These are phyloP conservation scores for Aspergillus quadrilineatus DNA, from an alignment of 2,329 filamentous ascomycete genomes.

Conservation along the genomic window DNA sequence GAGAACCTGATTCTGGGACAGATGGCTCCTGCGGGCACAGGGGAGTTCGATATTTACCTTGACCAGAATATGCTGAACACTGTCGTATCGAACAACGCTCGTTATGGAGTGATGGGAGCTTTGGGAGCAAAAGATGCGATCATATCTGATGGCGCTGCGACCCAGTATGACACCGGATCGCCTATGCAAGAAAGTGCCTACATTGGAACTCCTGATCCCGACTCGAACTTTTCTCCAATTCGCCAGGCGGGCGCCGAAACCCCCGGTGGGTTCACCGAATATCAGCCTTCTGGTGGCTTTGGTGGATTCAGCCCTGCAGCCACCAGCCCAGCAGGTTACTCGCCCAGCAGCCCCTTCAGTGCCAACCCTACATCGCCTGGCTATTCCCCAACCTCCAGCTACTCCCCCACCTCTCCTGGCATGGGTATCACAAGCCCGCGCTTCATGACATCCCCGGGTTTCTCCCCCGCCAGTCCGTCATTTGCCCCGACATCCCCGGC, in stretches of 20 bases:
- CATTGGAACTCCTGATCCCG: constrained; percentile 63
- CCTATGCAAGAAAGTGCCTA: constrained; percentile 62
- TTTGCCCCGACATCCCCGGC: constrained; percentile 59
- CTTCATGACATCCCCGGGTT: constrained; percentile 55
- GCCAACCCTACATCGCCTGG: constrained; percentile 67
- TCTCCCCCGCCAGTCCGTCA: constrained; percentile 55
- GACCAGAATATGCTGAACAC: constrained; percentile 96
- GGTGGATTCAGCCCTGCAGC: constrained; percentile 65
- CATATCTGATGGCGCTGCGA: constrained; percentile 76
- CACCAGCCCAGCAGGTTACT: constrained; percentile 63
- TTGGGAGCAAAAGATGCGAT: constrained; percentile 74
- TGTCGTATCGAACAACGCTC: constrained; percentile 87
- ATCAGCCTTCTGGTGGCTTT: constrained; percentile 67
- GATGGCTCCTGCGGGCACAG: constrained; percentile 94
- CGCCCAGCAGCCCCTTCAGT: constrained; percentile 74
- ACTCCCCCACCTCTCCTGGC: constrained; percentile 75
- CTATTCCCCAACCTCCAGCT: constrained; percentile 62
- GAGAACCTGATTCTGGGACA: constrained; percentile 99
- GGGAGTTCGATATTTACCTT: constrained; percentile 89
- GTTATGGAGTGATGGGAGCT: constrained; percentile 76
- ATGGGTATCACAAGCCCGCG: constrained; percentile 57
- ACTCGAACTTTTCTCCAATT: constrained; percentile 69
- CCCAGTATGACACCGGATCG: constrained; percentile 79
- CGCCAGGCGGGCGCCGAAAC: constrained; percentile 65
- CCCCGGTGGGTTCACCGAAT: constrained; percentile 60